Percentiles rank a stretch among this genome's conserved stretches.
Conservation (phyloP, 176 grass and related monocot genomes). For the Hsuehochloa calcarea region DNA sequence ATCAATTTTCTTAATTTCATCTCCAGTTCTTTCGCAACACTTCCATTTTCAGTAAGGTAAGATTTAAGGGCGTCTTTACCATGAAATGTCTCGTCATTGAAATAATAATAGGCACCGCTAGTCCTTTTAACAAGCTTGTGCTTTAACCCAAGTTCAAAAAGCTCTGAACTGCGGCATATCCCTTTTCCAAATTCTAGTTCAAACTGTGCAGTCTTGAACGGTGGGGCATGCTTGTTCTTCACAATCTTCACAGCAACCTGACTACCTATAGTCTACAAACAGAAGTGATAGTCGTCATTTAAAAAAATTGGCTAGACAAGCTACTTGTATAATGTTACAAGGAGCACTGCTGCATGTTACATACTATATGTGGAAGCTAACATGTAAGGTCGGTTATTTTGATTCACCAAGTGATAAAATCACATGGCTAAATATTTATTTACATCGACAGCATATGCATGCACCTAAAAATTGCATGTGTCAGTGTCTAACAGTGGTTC, state of each 20-base stretch:
- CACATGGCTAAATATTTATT: neutral
- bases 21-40: slow-evolving; percentile 56
- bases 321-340: neutral
- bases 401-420: slow-evolving; percentile 2
- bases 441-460: neutral
- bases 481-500: neutral
- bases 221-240: slow-evolving; percentile 94
- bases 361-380: neutral
- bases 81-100: slow-evolving; percentile 43
- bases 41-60: slow-evolving; percentile 60
- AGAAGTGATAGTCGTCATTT: neutral
- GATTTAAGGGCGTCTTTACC: slow-evolving; percentile 67
- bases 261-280: slow-evolving; percentile 71
- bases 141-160: slow-evolving; percentile 72
- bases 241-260: slow-evolving; percentile 89
- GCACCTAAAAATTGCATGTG: neutral
- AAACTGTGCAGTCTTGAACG: slow-evolving; percentile 78
- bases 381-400: slow-evolving; percentile 5
- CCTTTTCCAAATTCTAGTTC: slow-evolving; percentile 92
- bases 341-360: neutral
- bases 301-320: neutral
- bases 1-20: slow-evolving; percentile 51
- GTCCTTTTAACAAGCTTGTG: slow-evolving; percentile 60
- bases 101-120: slow-evolving; percentile 40
- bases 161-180: slow-evolving; percentile 73